Evolutionary conservation across 2,329 filamentous ascomycete genomes (phyloP).

Genomic region (Sporothrix pseudoabietina): DNA sequence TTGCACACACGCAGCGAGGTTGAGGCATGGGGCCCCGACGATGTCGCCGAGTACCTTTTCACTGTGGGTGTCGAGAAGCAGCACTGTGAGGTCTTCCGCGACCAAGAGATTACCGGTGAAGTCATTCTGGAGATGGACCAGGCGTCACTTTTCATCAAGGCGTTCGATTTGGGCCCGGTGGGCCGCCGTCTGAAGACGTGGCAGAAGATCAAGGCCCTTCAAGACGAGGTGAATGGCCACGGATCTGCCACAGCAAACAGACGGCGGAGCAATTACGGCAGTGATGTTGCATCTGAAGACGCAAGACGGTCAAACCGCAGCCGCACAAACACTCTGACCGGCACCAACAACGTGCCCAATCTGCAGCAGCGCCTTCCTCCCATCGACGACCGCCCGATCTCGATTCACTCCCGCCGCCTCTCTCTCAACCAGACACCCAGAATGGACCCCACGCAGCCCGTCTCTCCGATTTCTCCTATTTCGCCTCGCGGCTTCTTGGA

Average conservation of each 20-base stretch:
- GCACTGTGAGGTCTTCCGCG: conserved; percentile 91
- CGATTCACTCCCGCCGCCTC: conserved; percentile 51
- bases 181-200: conserved; percentile 88
- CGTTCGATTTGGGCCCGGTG: conserved; percentile 89
- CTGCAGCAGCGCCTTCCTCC: conserved; percentile 48
- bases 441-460: conserved; percentile 47
- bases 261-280: conserved; percentile 60
- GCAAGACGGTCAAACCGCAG: conserved; percentile 54
- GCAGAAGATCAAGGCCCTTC: conserved; percentile 91
- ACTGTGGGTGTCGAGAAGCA: conserved; percentile 80
- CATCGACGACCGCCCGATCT: conserved; percentile 50
- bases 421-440: conserved; percentile 56
- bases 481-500: conserved; percentile 36
- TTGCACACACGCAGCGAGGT: conserved; percentile 73
- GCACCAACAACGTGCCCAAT: conserved; percentile 53
- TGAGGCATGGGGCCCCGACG: conserved; percentile 72
- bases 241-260: conserved; percentile 39
- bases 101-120: conserved; percentile 94
- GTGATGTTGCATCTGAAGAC: conserved; percentile 61
- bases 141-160: conserved; percentile 91
- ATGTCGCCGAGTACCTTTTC: conserved; percentile 88
- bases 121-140: conserved; percentile 94
- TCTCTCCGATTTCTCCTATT: conserved; percentile 45
- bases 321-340: conserved; percentile 61
- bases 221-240: conserved; percentile 75